Evolutionary conservation across 805 yeast genomes (phyloP), one percentile per base, ranked within the genome.

Genomic region (Saturnispora zaruensis): DNA sequence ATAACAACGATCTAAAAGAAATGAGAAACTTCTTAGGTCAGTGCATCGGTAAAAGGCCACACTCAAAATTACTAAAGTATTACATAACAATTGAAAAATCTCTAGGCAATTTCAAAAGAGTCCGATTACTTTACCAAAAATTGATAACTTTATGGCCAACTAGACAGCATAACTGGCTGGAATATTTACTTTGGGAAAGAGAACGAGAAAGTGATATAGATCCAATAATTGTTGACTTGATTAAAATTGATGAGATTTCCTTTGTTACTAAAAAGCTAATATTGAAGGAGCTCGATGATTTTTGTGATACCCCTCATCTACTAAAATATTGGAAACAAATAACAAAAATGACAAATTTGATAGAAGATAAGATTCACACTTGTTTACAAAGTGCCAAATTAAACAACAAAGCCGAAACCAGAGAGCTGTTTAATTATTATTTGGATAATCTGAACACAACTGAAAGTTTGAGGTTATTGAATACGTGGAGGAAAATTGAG

Each of bases 31-130:
- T 84, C 2, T 64, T 87, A 24, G 96, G 96, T 0, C 70, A 74
- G 45, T 76, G 87, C 0, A 70, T 91, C 18, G 97, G 96, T 0
- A 66, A 72, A 43, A 74, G 77, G 41, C 84, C 87, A 0, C 82
- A 80, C 59, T 69, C 66, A 1, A 78, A 77, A 47, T 64, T 87
- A 0, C 80, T 83, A 60, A 69, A 68, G 53, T 72, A 71, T 52
- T 93, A 93, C 65, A 82, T 91, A 44, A 70, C 67, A 1, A 55
- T 89, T 33, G 97, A 91, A 61, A 69, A 69, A 36, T 68, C 72
- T 48, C 63, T 90, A 43, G 85, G 84, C 34, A 93, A 89, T 58
- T 85, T 85, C 71, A 95, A 84, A 53, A 67, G 96, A 33, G 89
- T 84, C 6, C 68, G 98, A 30, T 79, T 69, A 61, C 59, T 93